Evolutionary conservation across 2,329 filamentous ascomycete genomes (phyloP).

Genomic region (Hypoxylon sp.): DNA sequence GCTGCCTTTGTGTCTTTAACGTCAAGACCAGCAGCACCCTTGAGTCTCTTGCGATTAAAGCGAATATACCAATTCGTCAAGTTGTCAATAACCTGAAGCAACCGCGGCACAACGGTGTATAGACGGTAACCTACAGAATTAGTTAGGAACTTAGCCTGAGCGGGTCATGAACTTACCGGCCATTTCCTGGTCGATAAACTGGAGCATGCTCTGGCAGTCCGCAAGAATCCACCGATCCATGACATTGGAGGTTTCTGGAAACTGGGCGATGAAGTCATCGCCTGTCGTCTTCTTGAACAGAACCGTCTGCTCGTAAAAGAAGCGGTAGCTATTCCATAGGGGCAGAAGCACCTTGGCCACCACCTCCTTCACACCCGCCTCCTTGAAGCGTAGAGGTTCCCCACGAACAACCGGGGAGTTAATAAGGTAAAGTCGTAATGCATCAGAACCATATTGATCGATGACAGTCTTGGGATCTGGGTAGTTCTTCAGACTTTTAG

Average conservation of each 20-base stretch:
- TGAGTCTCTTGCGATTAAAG: constrained; percentile 73
- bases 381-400: constrained; percentile 92
- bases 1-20: constrained; percentile 89
- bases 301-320: constrained; percentile 90
- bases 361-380: constrained; percentile 92
- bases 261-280: constrained; percentile 82
- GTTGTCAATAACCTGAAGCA: constrained; percentile 89
- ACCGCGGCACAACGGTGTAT: constrained; percentile 91
- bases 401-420: constrained; percentile 96
- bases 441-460: constrained; percentile 90
- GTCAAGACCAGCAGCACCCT: constrained; percentile 81
- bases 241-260: constrained; percentile 82
- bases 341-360: constrained; percentile 92
- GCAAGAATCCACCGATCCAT: constrained; percentile 98
- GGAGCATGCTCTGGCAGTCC: constrained; percentile 89
- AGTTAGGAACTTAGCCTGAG: constrained; percentile 30
- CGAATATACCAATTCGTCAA: constrained; percentile 77
- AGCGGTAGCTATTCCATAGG: constrained; percentile 97
- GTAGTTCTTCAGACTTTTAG: constrained; percentile 96
- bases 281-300: constrained; percentile 88
- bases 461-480: constrained; percentile 89
- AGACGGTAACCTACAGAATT: constrained; percentile 73
- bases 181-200: constrained; percentile 96
- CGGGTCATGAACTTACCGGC: constrained; percentile 66
- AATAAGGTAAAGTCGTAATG: constrained; percentile 93